Percentiles rank a stretch among this genome's conserved stretches.
phyloP scores from a whole-genome alignment of 176 grass and related monocot genomes.

The Pharus latifolius region DNA sequence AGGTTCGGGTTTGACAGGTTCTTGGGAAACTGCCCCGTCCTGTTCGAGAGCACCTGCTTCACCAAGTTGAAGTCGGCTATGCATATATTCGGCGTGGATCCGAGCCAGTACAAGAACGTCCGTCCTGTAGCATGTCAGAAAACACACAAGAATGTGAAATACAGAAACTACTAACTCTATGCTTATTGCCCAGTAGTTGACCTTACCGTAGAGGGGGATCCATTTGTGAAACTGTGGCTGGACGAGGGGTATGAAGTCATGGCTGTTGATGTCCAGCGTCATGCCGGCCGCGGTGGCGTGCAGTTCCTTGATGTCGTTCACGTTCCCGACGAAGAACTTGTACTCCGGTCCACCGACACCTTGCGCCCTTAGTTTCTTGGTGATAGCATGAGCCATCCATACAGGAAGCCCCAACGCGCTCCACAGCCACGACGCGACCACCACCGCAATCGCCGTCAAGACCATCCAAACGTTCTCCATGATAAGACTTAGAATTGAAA shows the following conservation, averaged over 20 bases:
- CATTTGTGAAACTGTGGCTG: slow-evolving; percentile 4
- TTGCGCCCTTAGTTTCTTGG: neutral
- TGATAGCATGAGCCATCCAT: neutral
- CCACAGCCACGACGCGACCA: neutral
- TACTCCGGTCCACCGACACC: neutral
- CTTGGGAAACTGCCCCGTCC: slow-evolving; percentile 35
- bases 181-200: too few species aligned
- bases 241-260: slow-evolving; percentile 7
- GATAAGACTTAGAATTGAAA: too few species aligned
- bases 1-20: neutral
- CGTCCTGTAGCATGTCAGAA: slow-evolving; percentile 6
- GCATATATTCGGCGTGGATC: slow-evolving; percentile 26
- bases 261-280: neutral
- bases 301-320: slow-evolving; percentile 3
- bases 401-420: neutral
- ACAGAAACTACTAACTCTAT: too few species aligned
- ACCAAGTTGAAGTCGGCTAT: slow-evolving; percentile 31
- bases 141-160: neutral
- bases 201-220: neutral
- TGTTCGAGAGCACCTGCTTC: slow-evolving; percentile 42
- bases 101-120: slow-evolving; percentile 49
- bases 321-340: neutral
- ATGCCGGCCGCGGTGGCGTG: neutral
- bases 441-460: neutral
- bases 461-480: too few species aligned